Evolutionary conservation across 441 rosid species (phyloP).

Genomic region (Adansonia rubrostipa): DNA sequence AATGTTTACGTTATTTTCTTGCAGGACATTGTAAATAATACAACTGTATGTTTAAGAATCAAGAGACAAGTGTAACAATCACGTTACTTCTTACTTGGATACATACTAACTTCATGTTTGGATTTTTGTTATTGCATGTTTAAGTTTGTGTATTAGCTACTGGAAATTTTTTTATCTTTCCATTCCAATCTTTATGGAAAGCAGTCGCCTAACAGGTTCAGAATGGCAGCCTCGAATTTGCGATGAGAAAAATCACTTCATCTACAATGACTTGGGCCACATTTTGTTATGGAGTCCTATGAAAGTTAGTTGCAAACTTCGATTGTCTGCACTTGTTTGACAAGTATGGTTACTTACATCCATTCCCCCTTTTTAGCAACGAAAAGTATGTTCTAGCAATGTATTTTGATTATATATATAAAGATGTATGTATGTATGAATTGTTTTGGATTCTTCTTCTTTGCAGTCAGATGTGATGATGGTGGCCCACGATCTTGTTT

Average conservation of each 20-base stretch:
- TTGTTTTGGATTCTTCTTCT: slow-evolving; percentile 13
- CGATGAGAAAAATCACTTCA: slow-evolving; percentile 68
- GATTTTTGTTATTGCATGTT: background rate
- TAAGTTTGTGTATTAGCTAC: background rate
- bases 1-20: background rate
- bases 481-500: slow-evolving; percentile 94
- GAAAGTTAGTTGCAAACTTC: slow-evolving; percentile 84
- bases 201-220: slow-evolving; percentile 64
- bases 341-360: slow-evolving; percentile 53
- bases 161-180: background rate
- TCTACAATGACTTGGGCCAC: slow-evolving; percentile 74
- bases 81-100: background rate
- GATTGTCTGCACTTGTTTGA: slow-evolving; percentile 79
- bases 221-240: slow-evolving; percentile 81
- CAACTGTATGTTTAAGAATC: background rate
- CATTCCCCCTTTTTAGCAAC: slow-evolving; percentile 16
- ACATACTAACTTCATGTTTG: background rate
- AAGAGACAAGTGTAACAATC: background rate
- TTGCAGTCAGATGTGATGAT: slow-evolving; percentile 66
- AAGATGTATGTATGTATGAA: too few relatives aligned
- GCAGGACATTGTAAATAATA: background rate
- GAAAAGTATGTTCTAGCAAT: slow-evolving; percentile 10
- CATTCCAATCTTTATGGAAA: slow-evolving; percentile 42
- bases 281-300: slow-evolving; percentile 78
- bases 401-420: too few relatives aligned